Evolutionary conservation across 345 rosid genomes (phyloP), one percentile per base, ranked within the genome.

Genomic region (Crucihimalaya himalaica): DNA sequence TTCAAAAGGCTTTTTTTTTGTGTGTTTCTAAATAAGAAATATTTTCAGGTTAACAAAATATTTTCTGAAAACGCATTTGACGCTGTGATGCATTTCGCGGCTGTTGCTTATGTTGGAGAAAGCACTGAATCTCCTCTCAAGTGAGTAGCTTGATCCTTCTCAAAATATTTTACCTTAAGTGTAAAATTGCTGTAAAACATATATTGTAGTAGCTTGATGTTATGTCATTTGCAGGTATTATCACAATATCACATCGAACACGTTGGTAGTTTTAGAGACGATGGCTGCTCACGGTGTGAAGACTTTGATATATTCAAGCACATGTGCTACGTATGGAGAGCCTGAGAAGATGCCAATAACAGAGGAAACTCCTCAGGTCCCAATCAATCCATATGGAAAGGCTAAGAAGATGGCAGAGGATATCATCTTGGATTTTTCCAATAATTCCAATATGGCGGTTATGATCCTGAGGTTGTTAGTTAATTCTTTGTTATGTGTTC

Each of bases 391-490:
- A 29, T 84, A 83, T 58, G 90, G 88, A 50, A 86, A 83, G 61
- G 90, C 88, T 53, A 86, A 83, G 79, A 84, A 84, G 74, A 86
- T 84, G 88, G 88, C 90, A 16, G 90, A 86, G 74, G 88, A 86
- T 72, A 83, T 83, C 70, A 81, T 86, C 63, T 72, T 81, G 48
- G 90, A 86, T 66, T 84, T 84, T 56, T 81, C 90, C 13, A 83
- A 79, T 55, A 84, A 75, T 19, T 80, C 85, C 15, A 58, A 80
- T 71, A 84, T 86, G 84, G 88, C 90, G 5, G 84, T 86, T 68
- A 86, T 81, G 85, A 84, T 84, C 55, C 66, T 86, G n/a, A 74
- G 90, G 90, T 84, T 71, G 54, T 71, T 76, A 20, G 14, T 67
- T 48, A 14, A n/a, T 21, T 59, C 46, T 16, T n/a, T 31, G 20